Conservation (phyloP, 768 basidiomycete genomes). For the Gyrodon lividus region DNA sequence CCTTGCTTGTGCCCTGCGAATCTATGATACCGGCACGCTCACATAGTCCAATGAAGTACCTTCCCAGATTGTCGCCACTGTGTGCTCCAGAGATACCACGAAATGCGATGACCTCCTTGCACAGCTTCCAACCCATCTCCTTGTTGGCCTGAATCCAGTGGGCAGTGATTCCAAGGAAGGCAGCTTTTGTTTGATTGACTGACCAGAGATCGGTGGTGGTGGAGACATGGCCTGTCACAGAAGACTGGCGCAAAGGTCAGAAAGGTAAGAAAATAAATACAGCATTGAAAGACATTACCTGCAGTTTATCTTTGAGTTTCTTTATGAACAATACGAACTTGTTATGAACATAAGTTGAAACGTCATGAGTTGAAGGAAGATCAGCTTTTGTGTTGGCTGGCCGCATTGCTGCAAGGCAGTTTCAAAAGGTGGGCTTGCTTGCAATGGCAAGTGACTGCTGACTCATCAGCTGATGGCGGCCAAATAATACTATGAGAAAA, state of each 20-base stretch:
- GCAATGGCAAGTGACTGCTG: neutral
- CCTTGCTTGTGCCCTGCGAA: slow-evolving; percentile 23
- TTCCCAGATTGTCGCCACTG: slow-evolving; percentile 27
- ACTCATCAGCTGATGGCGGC: no score
- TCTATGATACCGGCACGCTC: slow-evolving; percentile 27
- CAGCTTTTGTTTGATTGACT: no score
- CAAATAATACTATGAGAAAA: no score
- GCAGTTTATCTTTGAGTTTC: no score
- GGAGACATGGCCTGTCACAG: no score
- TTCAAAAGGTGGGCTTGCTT: neutral
- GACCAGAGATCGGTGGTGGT: no score
- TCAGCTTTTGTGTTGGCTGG: neutral
- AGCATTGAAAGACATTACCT: no score
- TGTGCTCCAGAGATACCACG: slow-evolving; percentile 22
- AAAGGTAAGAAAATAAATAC: no score
- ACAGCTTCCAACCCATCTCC: slow-evolving; percentile 21
- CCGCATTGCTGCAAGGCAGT: neutral
- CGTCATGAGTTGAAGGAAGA: neutral
- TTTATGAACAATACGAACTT: neutral
- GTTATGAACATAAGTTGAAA: neutral
- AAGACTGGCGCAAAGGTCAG: no score
- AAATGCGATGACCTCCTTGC: slow-evolving; percentile 25
- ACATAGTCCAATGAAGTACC: slow-evolving; percentile 24
- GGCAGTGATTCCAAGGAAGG: no score
- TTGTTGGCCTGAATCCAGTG: no score